A percentile compares a stretch with the other conserved stretches of the same genome.
phyloP scores from a whole-genome alignment of 2,329 filamentous ascomycete species.

The Periconia digitata region DNA sequence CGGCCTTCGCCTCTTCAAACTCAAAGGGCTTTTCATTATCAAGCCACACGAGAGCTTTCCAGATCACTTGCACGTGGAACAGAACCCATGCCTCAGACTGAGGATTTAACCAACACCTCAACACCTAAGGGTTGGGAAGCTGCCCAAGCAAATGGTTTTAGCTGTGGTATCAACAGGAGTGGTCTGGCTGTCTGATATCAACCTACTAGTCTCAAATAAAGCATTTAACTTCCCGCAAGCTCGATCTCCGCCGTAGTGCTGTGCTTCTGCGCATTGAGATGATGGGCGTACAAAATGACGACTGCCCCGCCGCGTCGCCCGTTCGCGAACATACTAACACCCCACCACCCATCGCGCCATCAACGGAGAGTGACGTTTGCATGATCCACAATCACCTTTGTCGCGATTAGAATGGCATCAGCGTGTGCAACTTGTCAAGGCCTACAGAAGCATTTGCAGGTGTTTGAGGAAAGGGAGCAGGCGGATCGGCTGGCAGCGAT shows the following conservation, averaged over 20 bases:
- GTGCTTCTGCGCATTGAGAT: neutral
- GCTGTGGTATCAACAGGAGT: neutral
- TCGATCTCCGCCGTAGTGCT: too few species aligned
- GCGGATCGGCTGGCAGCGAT: conserved; percentile 14
- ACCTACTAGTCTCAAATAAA: neutral
- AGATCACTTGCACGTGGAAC: neutral
- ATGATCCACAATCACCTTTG: neutral
- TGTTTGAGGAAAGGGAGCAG: conserved; percentile 18
- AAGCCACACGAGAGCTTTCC: neutral
- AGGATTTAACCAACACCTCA: too few species aligned
- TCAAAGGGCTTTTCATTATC: neutral
- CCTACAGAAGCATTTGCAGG: conserved; percentile 32
- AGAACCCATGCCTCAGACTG: neutral
- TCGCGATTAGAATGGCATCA: conserved; percentile 25
- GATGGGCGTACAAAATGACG: neutral
- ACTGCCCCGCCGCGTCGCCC: neutral
- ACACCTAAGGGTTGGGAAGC: too few species aligned
- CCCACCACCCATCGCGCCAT: neutral
- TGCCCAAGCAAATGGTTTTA: too few species aligned
- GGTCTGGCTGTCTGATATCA: neutral
- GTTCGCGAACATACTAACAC: neutral
- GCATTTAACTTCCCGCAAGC: neutral
- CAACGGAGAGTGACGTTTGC: neutral
- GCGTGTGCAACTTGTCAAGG: conserved; percentile 37
- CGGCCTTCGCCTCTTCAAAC: neutral